Evolutionary conservation across 495 filamentous ascomycete genomes (phyloP), one percentile per base, ranked within the genome.

Genomic region (Rhypophila decipiens): DNA sequence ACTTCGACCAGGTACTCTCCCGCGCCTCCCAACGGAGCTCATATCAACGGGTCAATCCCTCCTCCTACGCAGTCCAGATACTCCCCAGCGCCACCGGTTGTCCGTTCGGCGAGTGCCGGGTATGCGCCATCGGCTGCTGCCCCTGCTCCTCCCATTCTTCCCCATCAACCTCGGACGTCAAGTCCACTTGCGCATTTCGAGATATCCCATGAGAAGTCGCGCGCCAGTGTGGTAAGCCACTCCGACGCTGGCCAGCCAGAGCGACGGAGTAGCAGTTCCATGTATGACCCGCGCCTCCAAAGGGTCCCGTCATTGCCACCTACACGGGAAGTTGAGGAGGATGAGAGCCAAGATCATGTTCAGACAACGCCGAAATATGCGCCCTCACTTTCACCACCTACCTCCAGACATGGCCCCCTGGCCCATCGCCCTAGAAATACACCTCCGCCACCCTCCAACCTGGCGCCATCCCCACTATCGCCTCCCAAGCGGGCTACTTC

Each of bases 91-190:
- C 75, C 73, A 11, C 65, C 72, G 23, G 55, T 22, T 13, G 55
- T 54, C 36, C 61, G 67, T 24, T 64, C 65, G 10, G 47, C 69
- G 24, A 60, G 59, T 39, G 65, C 62, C 47, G 59, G 58, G 19
- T 72, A 77, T 58, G 57, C 70, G 2, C 63, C 59, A 44, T 57
- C 63, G 17, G 64, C 63, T 18, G 47, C 56, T 52, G 64, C 65
- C 40, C 53, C 60, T 4, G 58, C 33, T 4, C 67, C 77, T 22
- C 72, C 77, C 3, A 50, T 74, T 4, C 68, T 88, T 55, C 75
- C 84, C 11, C 88, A 89, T 64, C 87, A 87, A 47, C 88, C 88
- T 8, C 80, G 88, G 44, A 93, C 87, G 17, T 93, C 86, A 17
- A 95, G 88, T 58, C 89, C 87, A 10, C 71, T 94, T 23, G 90